Conservation (phyloP, 805 yeast species). For the Starmerella cellae region DNA sequence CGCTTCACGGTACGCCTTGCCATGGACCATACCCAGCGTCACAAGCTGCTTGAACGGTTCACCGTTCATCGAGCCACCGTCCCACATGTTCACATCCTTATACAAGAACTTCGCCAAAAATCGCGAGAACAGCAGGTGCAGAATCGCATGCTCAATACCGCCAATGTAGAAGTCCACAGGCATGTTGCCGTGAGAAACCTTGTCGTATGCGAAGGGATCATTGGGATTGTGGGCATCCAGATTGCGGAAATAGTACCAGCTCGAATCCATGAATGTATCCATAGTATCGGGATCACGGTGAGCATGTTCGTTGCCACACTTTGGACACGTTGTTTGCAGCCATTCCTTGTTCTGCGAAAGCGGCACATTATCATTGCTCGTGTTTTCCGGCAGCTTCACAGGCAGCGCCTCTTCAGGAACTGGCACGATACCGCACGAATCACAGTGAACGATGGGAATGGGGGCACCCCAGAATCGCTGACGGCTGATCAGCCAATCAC, state of each 20-base stretch:
- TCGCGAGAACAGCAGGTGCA: conserved; percentile 76
- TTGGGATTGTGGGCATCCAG: conserved; percentile 53
- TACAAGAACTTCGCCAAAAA: conserved; percentile 71
- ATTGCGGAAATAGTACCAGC: conserved; percentile 89
- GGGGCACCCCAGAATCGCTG: conserved; percentile 99
- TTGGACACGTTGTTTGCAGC: conserved; percentile 65
- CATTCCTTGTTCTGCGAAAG: conserved; percentile 53
- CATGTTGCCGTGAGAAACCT: conserved; percentile 37
- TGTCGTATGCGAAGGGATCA: conserved; percentile 40
- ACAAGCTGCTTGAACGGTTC: conserved; percentile 75
- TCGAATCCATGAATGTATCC: conserved; percentile 97
- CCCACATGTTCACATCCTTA: conserved; percentile 49
- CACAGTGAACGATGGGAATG: conserved; percentile 86
- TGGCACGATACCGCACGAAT: conserved; percentile 74
- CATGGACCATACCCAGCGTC: conserved; percentile 98
- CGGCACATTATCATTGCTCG: conserved; percentile 40
- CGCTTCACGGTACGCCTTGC: conserved; percentile 68
- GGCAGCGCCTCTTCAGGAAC: conserved; percentile 85
- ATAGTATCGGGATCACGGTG: conserved; percentile 91
- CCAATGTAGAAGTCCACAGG: conserved; percentile 91
- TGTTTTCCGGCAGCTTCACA: conserved; percentile 52
- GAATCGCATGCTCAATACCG: conserved; percentile 92
- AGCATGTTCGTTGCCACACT: conserved; percentile 47
- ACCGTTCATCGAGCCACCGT: conserved; percentile 41
- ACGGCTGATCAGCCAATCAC: conserved; percentile 92